Conservation (phyloP, 257 asterid species). For the Capsicum pubescens region DNA sequence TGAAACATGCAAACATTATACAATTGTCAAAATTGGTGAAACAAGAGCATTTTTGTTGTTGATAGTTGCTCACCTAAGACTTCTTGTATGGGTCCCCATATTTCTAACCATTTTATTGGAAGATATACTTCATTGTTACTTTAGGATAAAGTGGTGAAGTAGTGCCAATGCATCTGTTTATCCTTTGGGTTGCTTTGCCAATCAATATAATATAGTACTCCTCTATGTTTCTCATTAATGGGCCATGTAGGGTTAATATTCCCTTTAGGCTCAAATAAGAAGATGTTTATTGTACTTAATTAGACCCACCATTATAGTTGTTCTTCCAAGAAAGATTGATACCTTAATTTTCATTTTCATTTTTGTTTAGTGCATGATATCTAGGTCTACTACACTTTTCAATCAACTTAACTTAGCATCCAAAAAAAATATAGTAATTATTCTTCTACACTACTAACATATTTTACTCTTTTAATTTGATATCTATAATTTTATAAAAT, state of each 20-base stretch:
- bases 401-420: neutral
- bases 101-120: neutral
- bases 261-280: slow-evolving; percentile 7
- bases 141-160: slow-evolving; percentile 22
- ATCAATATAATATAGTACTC: slow-evolving; percentile 3
- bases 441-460: neutral
- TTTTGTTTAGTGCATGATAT: neutral
- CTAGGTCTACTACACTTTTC: slow-evolving; percentile 2
- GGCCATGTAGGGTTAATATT: slow-evolving; percentile 22
- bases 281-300: neutral
- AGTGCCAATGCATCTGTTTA: slow-evolving; percentile 22
- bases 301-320: slow-evolving; percentile 24
- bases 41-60: slow-evolving; percentile 7
- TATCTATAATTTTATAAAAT: neutral
- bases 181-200: slow-evolving; percentile 22
- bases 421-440: slow-evolving; percentile 1
- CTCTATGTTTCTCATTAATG: slow-evolving; percentile 9
- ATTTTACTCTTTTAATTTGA: neutral
- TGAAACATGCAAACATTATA: neutral
- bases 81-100: neutral
- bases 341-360: neutral
- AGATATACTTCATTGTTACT: slow-evolving; percentile 21
- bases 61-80: slow-evolving; percentile 16
- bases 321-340: slow-evolving; percentile 25
- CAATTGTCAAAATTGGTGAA: neutral